A percentile compares a stretch with the other conserved stretches of the same genome.
Conservation (phyloP, 768 basidiomycete species). For the Lactifluus echinatus region DNA sequence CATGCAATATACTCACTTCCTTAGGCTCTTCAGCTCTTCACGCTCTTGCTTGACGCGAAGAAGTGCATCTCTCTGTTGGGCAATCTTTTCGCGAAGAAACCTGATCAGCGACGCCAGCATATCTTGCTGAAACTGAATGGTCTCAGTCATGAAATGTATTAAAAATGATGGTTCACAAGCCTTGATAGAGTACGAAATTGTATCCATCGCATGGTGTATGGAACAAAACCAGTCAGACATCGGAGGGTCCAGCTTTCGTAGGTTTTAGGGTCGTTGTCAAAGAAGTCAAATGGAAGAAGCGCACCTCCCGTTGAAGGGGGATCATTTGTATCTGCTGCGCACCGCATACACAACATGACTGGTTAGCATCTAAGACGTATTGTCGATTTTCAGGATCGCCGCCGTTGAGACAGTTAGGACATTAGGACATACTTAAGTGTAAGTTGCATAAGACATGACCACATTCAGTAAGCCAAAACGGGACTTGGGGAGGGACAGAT, state of each 20-base stretch:
- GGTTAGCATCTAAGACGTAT: conserved; percentile 48
- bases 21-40: conserved; percentile 39
- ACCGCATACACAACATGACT: conserved; percentile 67
- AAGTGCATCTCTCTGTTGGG: conserved; percentile 45
- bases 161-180: conserved; percentile 28
- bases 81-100: conserved; percentile 48
- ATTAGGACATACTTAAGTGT: conserved; percentile 58
- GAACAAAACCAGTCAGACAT: conserved; percentile 79
- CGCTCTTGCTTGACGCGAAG: conserved; percentile 45
- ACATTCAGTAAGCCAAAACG: conserved; percentile 87
- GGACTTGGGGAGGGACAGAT: conserved; percentile 45
- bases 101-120: conserved; percentile 60
- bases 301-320: conserved; percentile 66
- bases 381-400: background rate
- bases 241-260: conserved; percentile 59
- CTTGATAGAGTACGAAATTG: conserved; percentile 58
- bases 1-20: conserved; percentile 33
- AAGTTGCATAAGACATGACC: conserved; percentile 81
- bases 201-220: conserved; percentile 52
- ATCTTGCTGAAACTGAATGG: conserved; percentile 69
- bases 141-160: background rate
- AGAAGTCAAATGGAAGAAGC: conserved; percentile 15
- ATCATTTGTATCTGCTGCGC: conserved; percentile 54
- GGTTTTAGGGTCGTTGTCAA: background rate
- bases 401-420: conserved; percentile 15